A percentile compares a stretch with the other conserved stretches of the same genome.
These are phyloP conservation scores for Diplodia intermedia DNA, from an alignment of 2,329 filamentous ascomycete species.

Conservation along the genomic window DNA sequence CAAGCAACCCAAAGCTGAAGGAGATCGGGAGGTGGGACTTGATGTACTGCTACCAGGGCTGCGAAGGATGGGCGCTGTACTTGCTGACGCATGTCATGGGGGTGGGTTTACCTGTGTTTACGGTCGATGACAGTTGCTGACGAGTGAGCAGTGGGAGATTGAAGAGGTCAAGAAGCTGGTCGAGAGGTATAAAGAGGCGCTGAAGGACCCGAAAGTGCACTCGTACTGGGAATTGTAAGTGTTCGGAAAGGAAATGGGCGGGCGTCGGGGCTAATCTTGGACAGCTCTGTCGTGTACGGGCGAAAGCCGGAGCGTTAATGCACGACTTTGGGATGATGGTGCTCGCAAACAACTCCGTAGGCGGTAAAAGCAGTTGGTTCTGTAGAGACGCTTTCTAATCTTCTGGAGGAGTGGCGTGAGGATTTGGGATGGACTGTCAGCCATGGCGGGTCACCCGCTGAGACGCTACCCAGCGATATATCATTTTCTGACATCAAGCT, in stretches of 20 bases:
- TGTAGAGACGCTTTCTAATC: neutral
- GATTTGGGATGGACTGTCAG: too few relatives aligned
- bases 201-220: slow-evolving; percentile 5
- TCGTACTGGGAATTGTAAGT: slow-evolving; percentile 9
- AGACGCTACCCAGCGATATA: neutral
- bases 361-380: too few relatives aligned
- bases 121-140: neutral
- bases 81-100: slow-evolving; percentile 40
- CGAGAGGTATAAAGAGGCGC: neutral
- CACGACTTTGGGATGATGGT: neutral
- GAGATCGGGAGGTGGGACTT: slow-evolving; percentile 44
- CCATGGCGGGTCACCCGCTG: neutral
- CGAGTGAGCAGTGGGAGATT: neutral
- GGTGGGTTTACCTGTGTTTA: neutral
- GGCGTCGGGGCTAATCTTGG: neutral
- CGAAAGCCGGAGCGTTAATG: neutral
- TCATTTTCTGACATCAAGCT: too few relatives aligned
- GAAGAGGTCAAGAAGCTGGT: neutral
- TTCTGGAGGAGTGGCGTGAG: too few relatives aligned
- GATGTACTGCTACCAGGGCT: slow-evolving; percentile 46
- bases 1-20: slow-evolving; percentile 42
- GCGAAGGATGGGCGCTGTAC: slow-evolving; percentile 48
- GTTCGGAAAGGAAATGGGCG: too few relatives aligned
- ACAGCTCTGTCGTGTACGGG: neutral
- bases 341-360: neutral